A percentile compares a stretch with the other conserved stretches of the same genome.
These are phyloP conservation scores for Nidula niveotomentosa DNA, from an alignment of 1,284 basidiomycete species.

Conservation along the genomic window DNA sequence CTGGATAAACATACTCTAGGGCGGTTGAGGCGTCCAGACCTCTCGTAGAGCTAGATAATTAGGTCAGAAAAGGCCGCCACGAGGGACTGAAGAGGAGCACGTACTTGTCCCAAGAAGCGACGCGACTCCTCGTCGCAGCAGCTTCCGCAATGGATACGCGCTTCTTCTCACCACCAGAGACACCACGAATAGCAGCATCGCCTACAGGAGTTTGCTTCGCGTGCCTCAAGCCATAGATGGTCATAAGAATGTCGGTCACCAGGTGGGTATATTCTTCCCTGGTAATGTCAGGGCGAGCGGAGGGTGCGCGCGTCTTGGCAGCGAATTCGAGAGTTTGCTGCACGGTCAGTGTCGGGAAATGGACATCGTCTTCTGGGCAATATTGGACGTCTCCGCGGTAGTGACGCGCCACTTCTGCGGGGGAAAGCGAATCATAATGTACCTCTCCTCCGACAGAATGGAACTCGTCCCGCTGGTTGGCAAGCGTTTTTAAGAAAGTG, in stretches of 20 bases:
- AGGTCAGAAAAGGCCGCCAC: conserved; percentile 40
- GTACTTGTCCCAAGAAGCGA: conserved; percentile 72
- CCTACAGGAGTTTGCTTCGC: conserved; percentile 62
- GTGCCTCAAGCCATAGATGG: conserved; percentile 70
- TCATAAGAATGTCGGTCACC: conserved; percentile 56
- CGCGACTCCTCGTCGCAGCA: conserved; percentile 54
- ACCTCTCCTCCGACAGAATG: conserved; percentile 63
- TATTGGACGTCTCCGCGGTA: conserved; percentile 72
- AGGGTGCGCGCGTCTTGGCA: conserved; percentile 58
- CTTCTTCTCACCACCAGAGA: conserved; percentile 79
- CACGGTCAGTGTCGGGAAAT: conserved; percentile 77
- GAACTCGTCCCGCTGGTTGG: conserved; percentile 67
- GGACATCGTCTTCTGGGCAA: conserved; percentile 72
- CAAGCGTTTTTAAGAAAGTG: conserved; percentile 71
- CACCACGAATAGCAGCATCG: conserved; percentile 65
- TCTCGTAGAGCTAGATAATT: conserved; percentile 25
- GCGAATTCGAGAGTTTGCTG: conserved; percentile 66
- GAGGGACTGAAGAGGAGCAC: conserved; percentile 35
- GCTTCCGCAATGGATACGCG: conserved; percentile 78
- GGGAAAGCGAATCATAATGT: conserved; percentile 64
- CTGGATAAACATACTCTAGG: not conserved
- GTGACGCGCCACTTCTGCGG: conserved; percentile 47
- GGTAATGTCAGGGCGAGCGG: conserved; percentile 36
- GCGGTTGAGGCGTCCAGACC: not conserved
- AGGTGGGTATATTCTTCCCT: conserved; percentile 40